Evolutionary conservation across 2,329 filamentous ascomycete genomes (phyloP), one percentile per base, ranked within the genome.

Genomic region (Aspergillus sp.): DNA sequence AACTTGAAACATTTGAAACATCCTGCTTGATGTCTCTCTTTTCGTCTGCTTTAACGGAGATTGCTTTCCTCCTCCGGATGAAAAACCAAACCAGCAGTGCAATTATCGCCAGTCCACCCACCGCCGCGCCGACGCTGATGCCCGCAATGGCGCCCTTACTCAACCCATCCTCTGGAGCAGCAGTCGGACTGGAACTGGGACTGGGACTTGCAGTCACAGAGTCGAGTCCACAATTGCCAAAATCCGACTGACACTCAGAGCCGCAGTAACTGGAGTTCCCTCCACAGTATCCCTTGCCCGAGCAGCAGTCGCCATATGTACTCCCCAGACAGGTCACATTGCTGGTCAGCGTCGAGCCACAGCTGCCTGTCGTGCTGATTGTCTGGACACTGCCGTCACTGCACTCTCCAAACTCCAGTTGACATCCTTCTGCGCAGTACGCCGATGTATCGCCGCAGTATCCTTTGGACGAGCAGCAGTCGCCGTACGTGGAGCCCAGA

Each of bases 401-500:
- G 31, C 56, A 58, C 7, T 21, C 43, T 8, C 56, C 56, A 3
- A 47, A 58, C 1, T 8, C 21, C 4, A 27, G 17, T 14, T 58
- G 51, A 11, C 56, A 58, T 11, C 56, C 56, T 23, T 51, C 52
- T 1, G 46, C 46, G 52, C 56, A 58, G 52, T 58, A 58, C 40
- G 31, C 37, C 9, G n/a, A 4, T 2, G 56, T 55, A 2, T 11
- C 19, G 14, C 56, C 56, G 52, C 56, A 58, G 37, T 46, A 58
- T 12, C 56, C 56, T 19, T 55, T 58, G 11, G 46, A 17, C 12
- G 56, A 58, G 39, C 56, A 58, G 46, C 56, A 58, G 56, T 58
- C 52, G 15, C 56, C 56, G 27, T 37, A 58, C 11, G 43, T 41
- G 15, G 56, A 58, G 40, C 11, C 49, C 9, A 55, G 52, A 24